Conservation (phyloP, 2,329 filamentous ascomycete species). For the Epichloe hybrida region DNA sequence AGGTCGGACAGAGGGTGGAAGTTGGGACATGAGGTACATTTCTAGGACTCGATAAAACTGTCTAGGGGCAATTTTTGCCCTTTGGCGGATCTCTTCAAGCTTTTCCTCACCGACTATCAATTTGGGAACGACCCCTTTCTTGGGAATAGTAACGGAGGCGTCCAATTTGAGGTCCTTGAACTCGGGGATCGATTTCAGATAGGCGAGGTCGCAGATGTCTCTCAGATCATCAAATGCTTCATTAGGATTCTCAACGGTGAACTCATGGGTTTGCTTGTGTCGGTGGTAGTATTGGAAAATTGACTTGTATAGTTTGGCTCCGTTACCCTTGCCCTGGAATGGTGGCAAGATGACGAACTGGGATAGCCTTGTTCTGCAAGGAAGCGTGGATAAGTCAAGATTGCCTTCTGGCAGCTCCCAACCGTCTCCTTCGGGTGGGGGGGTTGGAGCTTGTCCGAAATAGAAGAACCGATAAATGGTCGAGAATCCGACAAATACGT, state of each 20-base stretch:
- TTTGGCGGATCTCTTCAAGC: constrained; percentile 42
- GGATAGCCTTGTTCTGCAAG: constrained; percentile 72
- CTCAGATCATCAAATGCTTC: constrained; percentile 71
- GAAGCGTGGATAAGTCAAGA: constrained; percentile 44
- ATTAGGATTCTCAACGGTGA: constrained; percentile 91
- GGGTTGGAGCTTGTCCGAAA: constrained; percentile 33
- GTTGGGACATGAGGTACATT: constrained; percentile 55
- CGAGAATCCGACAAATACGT: constrained; percentile 76
- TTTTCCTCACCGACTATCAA: constrained; percentile 44
- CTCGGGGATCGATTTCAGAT: constrained; percentile 44
- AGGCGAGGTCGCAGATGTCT: constrained; percentile 58
- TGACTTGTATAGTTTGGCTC: constrained; percentile 64
- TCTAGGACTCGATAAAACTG: constrained; percentile 65
- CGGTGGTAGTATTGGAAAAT: constrained; percentile 60
- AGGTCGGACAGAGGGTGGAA: constrained; percentile 44
- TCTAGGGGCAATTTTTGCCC: constrained; percentile 60
- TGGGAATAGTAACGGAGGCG: constrained; percentile 33
- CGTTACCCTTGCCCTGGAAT: constrained; percentile 70
- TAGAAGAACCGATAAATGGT: constrained; percentile 82
- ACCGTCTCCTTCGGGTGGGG: constrained; percentile 24
- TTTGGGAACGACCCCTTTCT: constrained; percentile 28
- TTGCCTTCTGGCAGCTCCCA: constrained; percentile 33
- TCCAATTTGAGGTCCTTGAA: constrained; percentile 46
- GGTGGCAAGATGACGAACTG: constrained; percentile 87
- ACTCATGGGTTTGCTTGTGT: constrained; percentile 57